A percentile compares a stretch with the other conserved stretches of the same genome.
These are phyloP conservation scores for Globisporangium emineosum DNA, from an alignment of 352 stramenopile genomes.

Conservation along the genomic window DNA sequence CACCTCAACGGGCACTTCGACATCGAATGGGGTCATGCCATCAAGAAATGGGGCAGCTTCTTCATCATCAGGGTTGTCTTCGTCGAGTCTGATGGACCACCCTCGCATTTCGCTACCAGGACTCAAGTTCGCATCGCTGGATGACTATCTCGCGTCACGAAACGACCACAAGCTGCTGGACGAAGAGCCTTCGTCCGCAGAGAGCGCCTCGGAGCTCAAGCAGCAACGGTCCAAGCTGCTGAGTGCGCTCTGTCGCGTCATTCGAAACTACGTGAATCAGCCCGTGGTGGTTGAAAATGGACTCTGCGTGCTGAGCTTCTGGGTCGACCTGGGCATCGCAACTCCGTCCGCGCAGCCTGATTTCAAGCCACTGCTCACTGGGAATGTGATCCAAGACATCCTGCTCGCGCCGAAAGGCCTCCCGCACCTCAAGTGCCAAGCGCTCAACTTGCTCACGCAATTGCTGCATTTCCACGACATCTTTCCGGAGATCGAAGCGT, in stretches of 20 bases:
- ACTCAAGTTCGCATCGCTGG: slow-evolving; percentile 40
- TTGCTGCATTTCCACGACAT: slow-evolving; percentile 40
- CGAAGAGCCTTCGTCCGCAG: slow-evolving; percentile 14
- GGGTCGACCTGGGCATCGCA: slow-evolving; percentile 35
- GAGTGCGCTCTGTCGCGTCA: slow-evolving; percentile 41
- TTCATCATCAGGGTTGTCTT: neutral
- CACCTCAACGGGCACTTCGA: neutral
- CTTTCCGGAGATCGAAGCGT: slow-evolving; percentile 37
- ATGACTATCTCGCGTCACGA: slow-evolving; percentile 40
- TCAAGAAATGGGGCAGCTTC: neutral
- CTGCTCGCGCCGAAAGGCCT: slow-evolving; percentile 39
- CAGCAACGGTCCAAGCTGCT: slow-evolving; percentile 39
- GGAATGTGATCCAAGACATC: slow-evolving; percentile 50
- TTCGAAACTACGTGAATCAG: slow-evolving; percentile 52
- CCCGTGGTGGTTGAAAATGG: slow-evolving; percentile 37
- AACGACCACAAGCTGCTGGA: slow-evolving; percentile 9
- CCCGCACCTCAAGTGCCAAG: slow-evolving; percentile 30
- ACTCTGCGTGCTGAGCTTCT: slow-evolving; percentile 39
- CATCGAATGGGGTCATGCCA: neutral
- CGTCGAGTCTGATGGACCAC: slow-evolving; percentile 25
- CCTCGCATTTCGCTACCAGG: slow-evolving; percentile 35
- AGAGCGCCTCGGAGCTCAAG: slow-evolving; percentile 32
- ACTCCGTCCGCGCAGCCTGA: slow-evolving; percentile 22
- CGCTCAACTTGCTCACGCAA: slow-evolving; percentile 37
- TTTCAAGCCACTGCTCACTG: slow-evolving; percentile 43